phyloP scores from a whole-genome alignment of 2,329 filamentous ascomycete genomes.

The Hypoxylon sp. region DNA sequence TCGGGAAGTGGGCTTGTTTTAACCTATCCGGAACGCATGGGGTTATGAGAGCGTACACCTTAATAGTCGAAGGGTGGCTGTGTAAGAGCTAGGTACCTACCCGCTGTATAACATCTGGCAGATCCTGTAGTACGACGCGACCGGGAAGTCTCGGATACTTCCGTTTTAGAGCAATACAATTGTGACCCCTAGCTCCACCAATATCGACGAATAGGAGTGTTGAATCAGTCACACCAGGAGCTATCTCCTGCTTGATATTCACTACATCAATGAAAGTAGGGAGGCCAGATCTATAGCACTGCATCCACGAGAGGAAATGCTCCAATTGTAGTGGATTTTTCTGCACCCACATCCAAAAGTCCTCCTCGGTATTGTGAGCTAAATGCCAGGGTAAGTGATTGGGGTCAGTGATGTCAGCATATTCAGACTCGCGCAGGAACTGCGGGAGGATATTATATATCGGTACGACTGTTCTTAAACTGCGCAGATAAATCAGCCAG shows the following conservation, averaged over 20 bases:
- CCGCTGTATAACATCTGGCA: slow-evolving; percentile 27
- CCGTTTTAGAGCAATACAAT: slow-evolving; percentile 38
- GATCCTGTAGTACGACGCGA: slow-evolving; percentile 45
- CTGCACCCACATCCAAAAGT: slow-evolving; percentile 37
- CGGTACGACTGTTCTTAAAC: slow-evolving; percentile 30
- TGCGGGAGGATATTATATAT: slow-evolving; percentile 37
- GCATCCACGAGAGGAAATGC: slow-evolving; percentile 42
- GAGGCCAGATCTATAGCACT: slow-evolving; percentile 31
- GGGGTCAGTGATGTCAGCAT: slow-evolving; percentile 30
- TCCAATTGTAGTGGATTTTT: slow-evolving; percentile 33
- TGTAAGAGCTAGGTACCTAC: background rate
- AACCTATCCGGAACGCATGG: slow-evolving; percentile 13
- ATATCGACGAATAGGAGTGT: slow-evolving; percentile 46
- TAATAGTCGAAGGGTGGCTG: too few species aligned
- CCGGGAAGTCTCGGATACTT: slow-evolving; percentile 39
- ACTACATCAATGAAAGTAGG: slow-evolving; percentile 39
- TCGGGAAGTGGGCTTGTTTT: slow-evolving; percentile 39
- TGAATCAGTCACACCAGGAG: slow-evolving; percentile 8
- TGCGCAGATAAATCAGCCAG: slow-evolving; percentile 1
- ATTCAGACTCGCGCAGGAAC: slow-evolving; percentile 40
- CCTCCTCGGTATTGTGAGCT: slow-evolving; percentile 27
- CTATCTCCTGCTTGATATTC: slow-evolving; percentile 40
- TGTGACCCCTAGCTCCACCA: slow-evolving; percentile 43
- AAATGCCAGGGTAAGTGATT: slow-evolving; percentile 33
- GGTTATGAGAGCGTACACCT: too few species aligned